Conservation (phyloP, 768 basidiomycete genomes). For the Xerocomellus intermedius region DNA sequence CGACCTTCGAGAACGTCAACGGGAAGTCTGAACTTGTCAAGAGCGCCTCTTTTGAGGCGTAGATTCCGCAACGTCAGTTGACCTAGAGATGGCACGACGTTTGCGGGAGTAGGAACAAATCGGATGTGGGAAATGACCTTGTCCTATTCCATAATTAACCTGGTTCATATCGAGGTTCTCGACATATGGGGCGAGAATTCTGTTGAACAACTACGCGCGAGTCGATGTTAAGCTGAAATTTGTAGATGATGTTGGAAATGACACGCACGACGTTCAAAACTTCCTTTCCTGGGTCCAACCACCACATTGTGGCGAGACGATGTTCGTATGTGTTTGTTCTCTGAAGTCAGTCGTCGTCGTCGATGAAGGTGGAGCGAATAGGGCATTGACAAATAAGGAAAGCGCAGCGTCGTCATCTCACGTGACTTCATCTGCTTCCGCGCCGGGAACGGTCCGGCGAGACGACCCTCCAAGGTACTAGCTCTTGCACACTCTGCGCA, state of each 20-base stretch:
- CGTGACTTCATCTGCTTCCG: conserved; percentile 18
- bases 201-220: conserved; percentile 68
- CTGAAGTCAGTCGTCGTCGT: not conserved
- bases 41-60: conserved; percentile 85
- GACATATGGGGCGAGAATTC: conserved; percentile 91
- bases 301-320: conserved; percentile 61
- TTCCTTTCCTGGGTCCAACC: conserved; percentile 85
- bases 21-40: conserved; percentile 94
- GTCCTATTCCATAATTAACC: conserved; percentile 89
- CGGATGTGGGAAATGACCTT: conserved; percentile 47
- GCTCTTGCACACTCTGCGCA: too few species aligned
- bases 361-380: conserved; percentile 17
- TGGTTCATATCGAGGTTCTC: conserved; percentile 95
- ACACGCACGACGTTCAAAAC: conserved; percentile 65
- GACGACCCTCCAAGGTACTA: too few species aligned
- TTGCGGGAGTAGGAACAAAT: not conserved
- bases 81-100: conserved; percentile 41
- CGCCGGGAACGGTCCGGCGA: not conserved
- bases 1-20: conserved; percentile 92
- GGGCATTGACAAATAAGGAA: conserved; percentile 32
- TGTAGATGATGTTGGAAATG: not conserved
- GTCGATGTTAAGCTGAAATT: not conserved
- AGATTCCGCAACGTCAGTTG: conserved; percentile 77
- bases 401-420: conserved; percentile 25
- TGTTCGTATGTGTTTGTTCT: conserved; percentile 1